Evolutionary conservation across 2,329 filamentous ascomycete species (phyloP).

Genomic region (Blastomyces silverae): DNA sequence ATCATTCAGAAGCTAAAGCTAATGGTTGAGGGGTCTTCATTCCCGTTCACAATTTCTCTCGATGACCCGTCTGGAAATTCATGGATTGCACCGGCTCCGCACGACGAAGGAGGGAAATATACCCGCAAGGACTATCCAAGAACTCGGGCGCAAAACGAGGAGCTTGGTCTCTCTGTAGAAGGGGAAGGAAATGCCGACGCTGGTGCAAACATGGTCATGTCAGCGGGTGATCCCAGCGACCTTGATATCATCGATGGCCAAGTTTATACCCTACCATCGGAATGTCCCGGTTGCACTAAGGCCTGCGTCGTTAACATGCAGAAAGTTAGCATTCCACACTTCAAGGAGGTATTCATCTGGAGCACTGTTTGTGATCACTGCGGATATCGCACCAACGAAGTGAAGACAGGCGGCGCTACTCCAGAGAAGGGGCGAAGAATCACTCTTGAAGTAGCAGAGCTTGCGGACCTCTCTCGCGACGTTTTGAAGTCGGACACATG

Average conservation of each 20-base stretch:
- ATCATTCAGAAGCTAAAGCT: slow-evolving; percentile 66
- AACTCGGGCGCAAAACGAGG: slow-evolving; percentile 77
- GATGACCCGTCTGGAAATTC: slow-evolving; percentile 95
- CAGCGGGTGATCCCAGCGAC: slow-evolving; percentile 54
- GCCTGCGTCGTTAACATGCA: slow-evolving; percentile 92
- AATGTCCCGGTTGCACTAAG: slow-evolving; percentile 84
- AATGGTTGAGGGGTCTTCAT: slow-evolving; percentile 69
- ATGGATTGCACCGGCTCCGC: slow-evolving; percentile 81
- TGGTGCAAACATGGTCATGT: slow-evolving; percentile 25
- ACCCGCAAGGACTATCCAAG: slow-evolving; percentile 76
- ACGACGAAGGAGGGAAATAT: slow-evolving; percentile 77
- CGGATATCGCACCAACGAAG: slow-evolving; percentile 91
- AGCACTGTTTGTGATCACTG: slow-evolving; percentile 86
- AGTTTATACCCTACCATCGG: slow-evolving; percentile 86
- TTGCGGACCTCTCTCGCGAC: slow-evolving; percentile 75
- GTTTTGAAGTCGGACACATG: slow-evolving; percentile 97
- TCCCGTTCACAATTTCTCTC: slow-evolving; percentile 81
- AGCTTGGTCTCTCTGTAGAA: slow-evolving; percentile 62
- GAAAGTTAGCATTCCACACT: slow-evolving; percentile 96
- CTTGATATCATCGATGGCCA: slow-evolving; percentile 88
- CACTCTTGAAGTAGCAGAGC: slow-evolving; percentile 61
- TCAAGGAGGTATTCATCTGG: slow-evolving; percentile 96
- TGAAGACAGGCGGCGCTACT: slow-evolving; percentile 93
- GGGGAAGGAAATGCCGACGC: slow-evolving; percentile 30
- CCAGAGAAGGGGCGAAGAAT: slow-evolving; percentile 81